Base-by-base conservation (phyloP, 768 basidiomycete genomes). In the Leccinum olivaceopallidum region DNA sequence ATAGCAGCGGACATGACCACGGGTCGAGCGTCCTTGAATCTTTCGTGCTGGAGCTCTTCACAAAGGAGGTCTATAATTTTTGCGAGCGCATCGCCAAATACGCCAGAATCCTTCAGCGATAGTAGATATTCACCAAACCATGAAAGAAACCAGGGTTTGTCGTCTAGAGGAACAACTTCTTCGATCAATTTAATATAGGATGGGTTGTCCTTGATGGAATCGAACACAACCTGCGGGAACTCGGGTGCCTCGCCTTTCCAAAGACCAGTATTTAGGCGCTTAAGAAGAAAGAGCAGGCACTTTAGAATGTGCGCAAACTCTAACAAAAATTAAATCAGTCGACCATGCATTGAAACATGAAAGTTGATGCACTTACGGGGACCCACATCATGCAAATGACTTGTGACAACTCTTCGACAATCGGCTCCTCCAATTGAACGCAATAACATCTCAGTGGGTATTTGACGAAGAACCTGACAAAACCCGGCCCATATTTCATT, bases 1-100 rank as follows among this genome's bases (percentile, higher is more conserved):
- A 85, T 75, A 4, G 88, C 87, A 32, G 82, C 76, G 28, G 78
- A 69, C 75, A 94, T 84, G 18, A 86, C 82, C 24, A 76, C 74
- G 1, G 90, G 85, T 16, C 88, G 82, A 22, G 83, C 75, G 26
- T 79, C 76, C 53, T 78, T 73, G 69, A 91, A 89, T 4, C 90
- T 82, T 59, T 87, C 84, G 64, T 94, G 91, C 69, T 95, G 94
- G 20, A 91, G 73, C 63, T 92, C 87, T 69, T 90, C 91, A 71
- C 88, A 90, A 55, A 94, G 79, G 61, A 92, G 88, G 62, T 86
- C 85, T 14, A 85, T 76, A 39, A 89, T 80, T 70, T 85, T 88
- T 8, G 88, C 88, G 34, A 95, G 76, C n/a, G 89, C 79, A 56
- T 88, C 86, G n/a, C 77, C 78, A 71, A 83, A 89, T 30, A 77